phyloP scores from a whole-genome alignment of 225 moss, liverwort and hornwort genomes.

The Ulota crispa region DNA sequence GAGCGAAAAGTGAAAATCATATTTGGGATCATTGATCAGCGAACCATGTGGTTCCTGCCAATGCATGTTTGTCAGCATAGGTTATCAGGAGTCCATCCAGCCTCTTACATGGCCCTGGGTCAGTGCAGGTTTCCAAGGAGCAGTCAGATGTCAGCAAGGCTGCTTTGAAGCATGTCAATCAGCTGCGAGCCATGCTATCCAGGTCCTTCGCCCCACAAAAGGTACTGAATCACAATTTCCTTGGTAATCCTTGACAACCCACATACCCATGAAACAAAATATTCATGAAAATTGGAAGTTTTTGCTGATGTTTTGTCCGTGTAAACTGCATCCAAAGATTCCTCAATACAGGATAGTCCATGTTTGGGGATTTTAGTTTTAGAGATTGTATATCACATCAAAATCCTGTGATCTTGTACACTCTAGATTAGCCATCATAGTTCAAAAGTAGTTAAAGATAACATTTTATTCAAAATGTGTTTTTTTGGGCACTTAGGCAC shows the following conservation, averaged over 20 bases:
- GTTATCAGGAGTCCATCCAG: not conserved
- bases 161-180: constrained; percentile 40
- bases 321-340: too few relatives aligned
- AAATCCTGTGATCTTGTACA: too few relatives aligned
- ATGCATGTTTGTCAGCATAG: not conserved
- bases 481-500: not conserved
- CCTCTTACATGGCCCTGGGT: not conserved
- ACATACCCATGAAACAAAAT: too few relatives aligned
- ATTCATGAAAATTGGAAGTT: too few relatives aligned
- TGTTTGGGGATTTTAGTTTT: too few relatives aligned
- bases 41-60: not conserved
- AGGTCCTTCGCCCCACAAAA: constrained; percentile 28
- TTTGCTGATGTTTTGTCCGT: too few relatives aligned
- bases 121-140: constrained; percentile 17
- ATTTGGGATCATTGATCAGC: not conserved
- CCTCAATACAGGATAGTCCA: too few relatives aligned
- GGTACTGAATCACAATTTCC: constrained; percentile 17
- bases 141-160: constrained; percentile 32
- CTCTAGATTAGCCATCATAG: too few relatives aligned
- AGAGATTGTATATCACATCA: too few relatives aligned
- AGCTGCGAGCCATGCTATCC: constrained; percentile 36
- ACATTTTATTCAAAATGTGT: not conserved
- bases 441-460: too few relatives aligned
- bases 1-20: too few relatives aligned
- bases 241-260: too few relatives aligned